A percentile compares a stretch with the other conserved stretches of the same genome.
phyloP scores from a whole-genome alignment of 495 filamentous ascomycete genomes.

The Penicillium ochrochloron region DNA sequence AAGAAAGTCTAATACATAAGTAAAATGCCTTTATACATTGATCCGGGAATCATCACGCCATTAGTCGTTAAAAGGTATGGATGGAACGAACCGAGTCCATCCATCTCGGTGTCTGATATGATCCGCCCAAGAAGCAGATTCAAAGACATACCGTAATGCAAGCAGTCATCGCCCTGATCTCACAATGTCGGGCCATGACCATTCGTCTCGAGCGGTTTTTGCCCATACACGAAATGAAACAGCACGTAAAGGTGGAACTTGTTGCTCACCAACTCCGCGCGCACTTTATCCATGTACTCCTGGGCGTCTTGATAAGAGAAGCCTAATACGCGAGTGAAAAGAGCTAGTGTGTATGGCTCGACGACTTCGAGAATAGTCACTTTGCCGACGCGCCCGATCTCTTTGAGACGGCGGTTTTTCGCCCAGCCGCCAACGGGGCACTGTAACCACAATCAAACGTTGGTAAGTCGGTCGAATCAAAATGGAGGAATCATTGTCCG shows the following conservation, averaged over 20 bases:
- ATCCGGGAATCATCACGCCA: constrained; percentile 22
- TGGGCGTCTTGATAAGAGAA: constrained; percentile 45
- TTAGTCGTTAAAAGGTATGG: constrained; percentile 17
- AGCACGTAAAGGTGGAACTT: constrained; percentile 41
- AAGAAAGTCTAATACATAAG: constrained; percentile 15
- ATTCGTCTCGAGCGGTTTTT: constrained; percentile 37
- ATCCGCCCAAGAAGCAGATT: no score
- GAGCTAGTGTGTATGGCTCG: constrained; percentile 55
- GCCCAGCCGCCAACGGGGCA: constrained; percentile 56
- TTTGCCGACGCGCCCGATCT: constrained; percentile 50
- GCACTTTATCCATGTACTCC: constrained; percentile 40
- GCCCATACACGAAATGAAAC: constrained; percentile 49
- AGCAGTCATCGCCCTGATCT: neutral
- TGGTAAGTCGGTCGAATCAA: neutral
- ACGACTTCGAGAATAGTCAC: constrained; percentile 45
- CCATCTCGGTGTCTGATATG: neutral
- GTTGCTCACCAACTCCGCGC: constrained; percentile 36
- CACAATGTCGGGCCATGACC: neutral
- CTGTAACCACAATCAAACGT: constrained; percentile 17
- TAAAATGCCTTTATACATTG: constrained; percentile 20
- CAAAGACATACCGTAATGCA: no score
- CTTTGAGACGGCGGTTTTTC: constrained; percentile 52
- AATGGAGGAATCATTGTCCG: neutral
- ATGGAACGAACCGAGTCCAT: neutral
- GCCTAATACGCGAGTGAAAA: constrained; percentile 60